Conservation (phyloP, 192 early-diverging fungal genomes). For the Gryganskiella cystojenkinii region DNA sequence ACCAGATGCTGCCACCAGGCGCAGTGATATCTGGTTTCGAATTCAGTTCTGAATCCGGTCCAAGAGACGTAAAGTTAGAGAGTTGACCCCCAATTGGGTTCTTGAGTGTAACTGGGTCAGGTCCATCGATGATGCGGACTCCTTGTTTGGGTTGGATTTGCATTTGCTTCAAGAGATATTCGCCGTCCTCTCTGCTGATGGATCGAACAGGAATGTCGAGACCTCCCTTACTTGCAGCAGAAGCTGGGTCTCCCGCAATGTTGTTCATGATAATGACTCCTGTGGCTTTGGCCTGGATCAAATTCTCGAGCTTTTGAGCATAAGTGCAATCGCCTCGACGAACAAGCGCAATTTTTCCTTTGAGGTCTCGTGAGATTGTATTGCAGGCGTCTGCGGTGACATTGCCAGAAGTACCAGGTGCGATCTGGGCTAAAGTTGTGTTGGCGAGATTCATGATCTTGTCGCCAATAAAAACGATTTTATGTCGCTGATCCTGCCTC, state of each 20-base stretch:
- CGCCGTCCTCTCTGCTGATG: conserved; percentile 60
- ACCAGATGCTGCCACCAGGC: conserved; percentile 66
- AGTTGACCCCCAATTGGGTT: conserved; percentile 64
- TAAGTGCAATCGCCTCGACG: conserved; percentile 74
- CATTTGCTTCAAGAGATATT: conserved; percentile 54
- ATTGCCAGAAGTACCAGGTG: conserved; percentile 34
- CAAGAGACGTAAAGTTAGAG: conserved; percentile 77
- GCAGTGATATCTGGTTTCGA: conserved; percentile 66
- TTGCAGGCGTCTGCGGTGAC: conserved; percentile 63
- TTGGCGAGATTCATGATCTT: conserved; percentile 30
- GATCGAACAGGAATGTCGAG: neutral
- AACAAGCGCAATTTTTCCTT: conserved; percentile 64
- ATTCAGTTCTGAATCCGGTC: conserved; percentile 70
- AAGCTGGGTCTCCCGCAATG: neutral
- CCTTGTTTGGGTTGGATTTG: conserved; percentile 7
- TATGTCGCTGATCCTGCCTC: too few relatives aligned
- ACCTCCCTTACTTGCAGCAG: neutral
- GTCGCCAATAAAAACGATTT: conserved; percentile 30
- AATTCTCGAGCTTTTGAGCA: conserved; percentile 62
- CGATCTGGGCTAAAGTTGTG: conserved; percentile 37
- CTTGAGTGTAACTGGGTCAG: conserved; percentile 38
- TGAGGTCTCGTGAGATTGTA: conserved; percentile 34
- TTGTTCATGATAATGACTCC: conserved; percentile 70
- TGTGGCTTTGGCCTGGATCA: conserved; percentile 62
- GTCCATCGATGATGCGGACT: conserved; percentile 40